Base-by-base conservation (phyloP, 208 protist species). In the Trypanosoma cruzi region DNA sequence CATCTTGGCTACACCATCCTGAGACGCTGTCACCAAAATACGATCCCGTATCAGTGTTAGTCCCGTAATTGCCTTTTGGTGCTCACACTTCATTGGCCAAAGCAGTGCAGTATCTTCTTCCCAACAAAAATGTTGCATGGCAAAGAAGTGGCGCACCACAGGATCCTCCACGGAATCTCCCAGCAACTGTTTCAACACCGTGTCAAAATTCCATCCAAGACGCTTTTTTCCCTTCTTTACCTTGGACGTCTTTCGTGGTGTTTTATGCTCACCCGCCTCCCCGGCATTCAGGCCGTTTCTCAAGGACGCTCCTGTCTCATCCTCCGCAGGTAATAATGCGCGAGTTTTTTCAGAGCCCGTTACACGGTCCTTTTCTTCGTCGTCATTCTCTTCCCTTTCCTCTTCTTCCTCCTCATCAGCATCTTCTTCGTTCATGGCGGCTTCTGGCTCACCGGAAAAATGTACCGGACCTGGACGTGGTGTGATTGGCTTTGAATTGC, bases 1-100 rank as follows among this genome's bases (percentile, higher is more conserved):
- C 42, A 94, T 77, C 71, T 84, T 84, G 18, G 82, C 84, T n/a
- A 79, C 79, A 26, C 73, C 72, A 64, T 94, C 89, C 46, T 75
- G 74, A 24, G 81, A 84, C 14, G 71, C 79, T 46, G 73, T 86
- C 28, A 92, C 70, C 13, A 94, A 72, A 42, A 91, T 62, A 3
- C 81, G 74, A 49, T 94, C 86, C 34, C 85, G 71, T 11, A 92
- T 68, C 7, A 92, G 62, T 1, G 73, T 67, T 7, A 94, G 73
- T 0, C 62, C 72, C 18, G 84, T 85, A 40, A 94, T 71, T 24
- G 32, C 54, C 49, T 90, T 77, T 0, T 29, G 55, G 63, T 94
- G 89, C 1, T 77, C 85, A 68, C 34, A 46, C 52, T 89, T 75
- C 20, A 89, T 68, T 22, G 89, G 89, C 85, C 85, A 94, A 57